Evolutionary conservation across 2,329 filamentous ascomycete species (phyloP).

Genomic region (Daldinia sp.): DNA sequence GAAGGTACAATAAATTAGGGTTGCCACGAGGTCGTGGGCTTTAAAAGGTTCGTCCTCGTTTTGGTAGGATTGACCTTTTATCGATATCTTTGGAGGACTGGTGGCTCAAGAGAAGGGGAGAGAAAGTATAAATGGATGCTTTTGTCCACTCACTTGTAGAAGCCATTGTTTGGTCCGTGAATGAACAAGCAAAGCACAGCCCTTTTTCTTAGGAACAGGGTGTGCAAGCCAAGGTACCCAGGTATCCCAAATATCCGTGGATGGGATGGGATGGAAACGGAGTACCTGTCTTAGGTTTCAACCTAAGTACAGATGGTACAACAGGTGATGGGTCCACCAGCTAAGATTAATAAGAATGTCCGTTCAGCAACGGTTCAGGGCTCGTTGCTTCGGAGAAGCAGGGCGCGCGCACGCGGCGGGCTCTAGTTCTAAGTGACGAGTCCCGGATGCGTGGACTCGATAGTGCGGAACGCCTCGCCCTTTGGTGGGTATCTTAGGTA

Average conservation of each 20-base stretch:
- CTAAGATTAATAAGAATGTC: conserved; percentile 37
- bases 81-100: conserved; percentile 18
- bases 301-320: conserved; percentile 30
- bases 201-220: conserved; percentile 28
- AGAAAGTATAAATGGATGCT: conserved; percentile 38
- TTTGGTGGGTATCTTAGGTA: conserved; percentile 23
- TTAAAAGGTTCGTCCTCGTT: conserved; percentile 14
- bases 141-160: conserved; percentile 42
- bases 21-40: conserved; percentile 21
- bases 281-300: conserved; percentile 26
- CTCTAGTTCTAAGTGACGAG: conserved; percentile 31
- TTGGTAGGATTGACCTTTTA: conserved; percentile 12
- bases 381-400: conserved; percentile 17
- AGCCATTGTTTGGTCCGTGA: conserved; percentile 34
- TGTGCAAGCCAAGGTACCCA: conserved; percentile 32
- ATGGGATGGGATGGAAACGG: conserved; percentile 34
- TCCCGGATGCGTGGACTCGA: conserved; percentile 40
- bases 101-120: conserved; percentile 22
- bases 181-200: conserved; percentile 33
- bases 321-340: conserved; percentile 33
- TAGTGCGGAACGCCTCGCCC: conserved; percentile 40
- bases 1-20: conserved; percentile 13
- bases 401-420: conserved; percentile 24
- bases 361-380: conserved; percentile 28
- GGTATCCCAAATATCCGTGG: conserved; percentile 34